These are phyloP conservation scores for Alloteropsis semialata DNA, from an alignment of 176 grass and related monocot genomes.

Conservation along the genomic window DNA sequence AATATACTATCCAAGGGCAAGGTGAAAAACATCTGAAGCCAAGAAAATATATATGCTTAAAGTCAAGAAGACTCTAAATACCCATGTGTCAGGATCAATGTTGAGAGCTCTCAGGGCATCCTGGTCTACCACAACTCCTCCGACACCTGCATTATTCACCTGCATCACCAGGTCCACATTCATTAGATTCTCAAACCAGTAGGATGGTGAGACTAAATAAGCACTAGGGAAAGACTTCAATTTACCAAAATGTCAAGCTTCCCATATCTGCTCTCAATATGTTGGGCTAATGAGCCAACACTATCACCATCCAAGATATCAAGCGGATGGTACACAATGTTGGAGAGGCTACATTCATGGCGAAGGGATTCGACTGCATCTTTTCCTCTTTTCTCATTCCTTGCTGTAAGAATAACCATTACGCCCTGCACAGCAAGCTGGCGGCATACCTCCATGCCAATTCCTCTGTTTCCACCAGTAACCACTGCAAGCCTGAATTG, in stretches of 20 bases:
- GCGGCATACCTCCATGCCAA: constrained; percentile 55
- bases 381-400: constrained; percentile 47
- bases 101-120: constrained; percentile 51
- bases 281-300: constrained; percentile 25
- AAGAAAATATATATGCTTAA: neutral
- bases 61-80: neutral
- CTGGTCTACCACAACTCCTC: constrained; percentile 28
- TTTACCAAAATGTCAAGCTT: constrained; percentile 72
- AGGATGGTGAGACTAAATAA: neutral
- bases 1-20: no score
- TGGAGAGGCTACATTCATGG: constrained; percentile 18
- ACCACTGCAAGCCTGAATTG: constrained; percentile 55
- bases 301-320: constrained; percentile 49
- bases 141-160: constrained; percentile 63
- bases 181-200: neutral
- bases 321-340: constrained; percentile 57
- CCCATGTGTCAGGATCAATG: constrained; percentile 50
- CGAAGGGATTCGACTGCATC: constrained; percentile 41
- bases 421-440: constrained; percentile 44
- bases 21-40: no score
- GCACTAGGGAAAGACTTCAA: neutral
- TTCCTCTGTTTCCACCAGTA: constrained; percentile 66
- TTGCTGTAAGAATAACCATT: constrained; percentile 56
- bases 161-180: neutral
- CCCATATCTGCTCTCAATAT: constrained; percentile 40